Evolutionary conservation across 345 rosid species (phyloP), one percentile per base, ranked within the genome.

Genomic region (Melastoma malabathricum): DNA sequence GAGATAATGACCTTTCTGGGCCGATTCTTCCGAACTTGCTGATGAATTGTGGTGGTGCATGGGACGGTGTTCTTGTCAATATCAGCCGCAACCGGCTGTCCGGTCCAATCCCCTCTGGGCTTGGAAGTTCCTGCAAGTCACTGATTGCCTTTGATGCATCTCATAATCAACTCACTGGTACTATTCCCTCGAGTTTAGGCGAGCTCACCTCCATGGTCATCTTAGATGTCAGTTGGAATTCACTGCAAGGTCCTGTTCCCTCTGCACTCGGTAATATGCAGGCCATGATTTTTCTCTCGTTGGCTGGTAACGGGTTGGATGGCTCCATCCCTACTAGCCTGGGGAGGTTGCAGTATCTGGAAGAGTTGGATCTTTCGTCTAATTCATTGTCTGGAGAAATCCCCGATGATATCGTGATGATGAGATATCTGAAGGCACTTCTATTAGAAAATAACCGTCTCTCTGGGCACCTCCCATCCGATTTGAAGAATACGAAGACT

Each of bases 361-460:
- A 68, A 64, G 67, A 64, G 50, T 59, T 82, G 62, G 84, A 78
- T 50, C 80, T 82, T 51, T 78, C 80, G 53, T 74, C 75, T 18
- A 81, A 76, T 67, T 68, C 68, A 54, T 73, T 81, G 10, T 71
- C 82, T 29, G 82, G 79, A 18, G 68, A 67, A 62, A 78, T 81
- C 58, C 79, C 84, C 20, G 64, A 47, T 13, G 61, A 54, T 54
- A 63, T 81, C 46, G 72, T 59, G 50, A 72, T 58, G 53, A 62
- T 81, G 67, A 76, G 58, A 50, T 69, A 68, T 46, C 71, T 81
- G 55, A 60, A 73, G 18, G 64, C 62, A 50, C 85, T 82, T 64
- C 65, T 76, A 58, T 85, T 82, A 43, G 60, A 79, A 51, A 66
- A 74, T 61, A 82, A 82, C 59, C 76, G 63, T 29, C 75, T 82